A percentile compares a stretch with the other conserved stretches of the same genome.
phyloP scores from a whole-genome alignment of 225 moss, liverwort and hornwort species.

The Asterella californica region DNA sequence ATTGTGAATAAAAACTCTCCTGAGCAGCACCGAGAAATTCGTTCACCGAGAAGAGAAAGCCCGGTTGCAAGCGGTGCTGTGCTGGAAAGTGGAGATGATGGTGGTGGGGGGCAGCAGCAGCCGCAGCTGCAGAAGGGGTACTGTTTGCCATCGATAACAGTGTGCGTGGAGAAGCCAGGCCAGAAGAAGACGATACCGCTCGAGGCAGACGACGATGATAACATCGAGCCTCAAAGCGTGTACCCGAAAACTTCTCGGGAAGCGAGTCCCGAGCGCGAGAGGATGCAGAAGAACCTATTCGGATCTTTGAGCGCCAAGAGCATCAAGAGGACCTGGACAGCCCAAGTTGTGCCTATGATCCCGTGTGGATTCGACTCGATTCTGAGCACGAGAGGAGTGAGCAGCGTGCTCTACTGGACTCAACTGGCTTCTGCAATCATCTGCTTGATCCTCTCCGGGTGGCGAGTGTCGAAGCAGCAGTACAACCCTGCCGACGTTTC shows the following conservation, averaged over 20 bases:
- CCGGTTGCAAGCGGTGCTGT: background rate
- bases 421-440: slow-evolving; percentile 41
- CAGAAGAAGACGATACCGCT: background rate
- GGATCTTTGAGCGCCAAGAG: slow-evolving; percentile 5
- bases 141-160: background rate
- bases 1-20: too few species aligned
- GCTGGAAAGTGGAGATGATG: background rate
- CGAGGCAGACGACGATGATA: slow-evolving; percentile 5
- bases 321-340: slow-evolving; percentile 43
- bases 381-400: slow-evolving; percentile 30
- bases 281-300: background rate
- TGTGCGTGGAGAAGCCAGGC: background rate
- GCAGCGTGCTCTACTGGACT: slow-evolving; percentile 37
- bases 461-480: slow-evolving; percentile 35
- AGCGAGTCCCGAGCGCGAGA: background rate
- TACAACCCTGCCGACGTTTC: slow-evolving; percentile 15
- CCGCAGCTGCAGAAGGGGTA: background rate
- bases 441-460: slow-evolving; percentile 37
- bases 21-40: background rate
- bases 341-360: slow-evolving; percentile 32
- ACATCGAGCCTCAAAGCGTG: too few species aligned
- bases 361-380: slow-evolving; percentile 24
- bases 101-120: background rate
- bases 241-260: background rate
- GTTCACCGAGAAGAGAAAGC: background rate